Conservation (phyloP, 306 rosid genomes). For the Casuarina glauca region DNA sequence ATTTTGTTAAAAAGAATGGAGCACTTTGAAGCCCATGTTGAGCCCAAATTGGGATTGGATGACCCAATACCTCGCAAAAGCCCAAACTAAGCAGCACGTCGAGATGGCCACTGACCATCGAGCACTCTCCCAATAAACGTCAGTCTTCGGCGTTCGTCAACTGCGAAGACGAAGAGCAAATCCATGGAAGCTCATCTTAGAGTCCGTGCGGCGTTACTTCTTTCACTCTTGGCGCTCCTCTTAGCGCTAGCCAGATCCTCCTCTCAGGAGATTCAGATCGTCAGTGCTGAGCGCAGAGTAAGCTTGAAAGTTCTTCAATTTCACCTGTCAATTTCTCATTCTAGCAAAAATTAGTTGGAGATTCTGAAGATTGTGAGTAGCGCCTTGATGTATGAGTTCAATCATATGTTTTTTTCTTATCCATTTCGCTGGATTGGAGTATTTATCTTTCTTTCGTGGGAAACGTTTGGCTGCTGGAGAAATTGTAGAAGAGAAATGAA, state of each 20-base stretch:
- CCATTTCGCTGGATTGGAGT: not conserved
- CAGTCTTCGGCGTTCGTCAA: constrained; percentile 40
- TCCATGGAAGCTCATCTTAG: constrained; percentile 65
- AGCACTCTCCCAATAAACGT: not conserved
- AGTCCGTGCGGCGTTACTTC: constrained; percentile 36
- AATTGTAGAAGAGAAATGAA: not conserved
- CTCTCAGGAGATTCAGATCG: constrained; percentile 61
- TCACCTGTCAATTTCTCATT: not conserved
- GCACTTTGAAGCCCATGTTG: no score
- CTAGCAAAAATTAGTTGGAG: not conserved
- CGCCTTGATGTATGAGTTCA: not conserved
- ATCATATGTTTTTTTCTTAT: not conserved
- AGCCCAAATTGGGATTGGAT: no score
- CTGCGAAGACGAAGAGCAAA: constrained; percentile 16
- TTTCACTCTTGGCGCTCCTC: constrained; percentile 38
- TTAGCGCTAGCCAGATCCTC: constrained; percentile 39
- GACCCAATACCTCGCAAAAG: not conserved
- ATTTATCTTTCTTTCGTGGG: not conserved
- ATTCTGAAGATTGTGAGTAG: not conserved
- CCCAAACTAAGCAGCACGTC: not conserved
- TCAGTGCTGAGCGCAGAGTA: constrained; percentile 94
- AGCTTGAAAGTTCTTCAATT: constrained; percentile 22
- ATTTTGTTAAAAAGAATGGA: no score
- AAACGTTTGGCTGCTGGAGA: not conserved
- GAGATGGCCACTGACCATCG: no score